Percentiles rank a stretch among this genome's conserved stretches.
These are phyloP conservation scores for Rhizophora apiculata DNA, from an alignment of 345 rosid genomes.

Conservation along the genomic window DNA sequence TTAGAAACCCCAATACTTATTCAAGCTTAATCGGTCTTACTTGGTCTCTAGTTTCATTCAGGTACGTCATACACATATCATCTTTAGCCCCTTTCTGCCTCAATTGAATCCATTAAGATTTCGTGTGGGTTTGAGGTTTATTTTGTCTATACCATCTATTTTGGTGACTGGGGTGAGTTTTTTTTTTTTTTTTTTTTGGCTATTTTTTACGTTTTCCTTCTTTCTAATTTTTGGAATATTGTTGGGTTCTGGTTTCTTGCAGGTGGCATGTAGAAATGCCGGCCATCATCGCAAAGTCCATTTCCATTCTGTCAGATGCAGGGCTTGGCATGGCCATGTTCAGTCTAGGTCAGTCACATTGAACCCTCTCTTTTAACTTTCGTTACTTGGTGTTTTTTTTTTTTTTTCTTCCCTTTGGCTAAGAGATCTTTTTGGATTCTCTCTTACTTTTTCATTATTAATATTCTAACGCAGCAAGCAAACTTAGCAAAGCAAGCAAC, in stretches of 20 bases:
- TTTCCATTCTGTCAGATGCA: slow-evolving; percentile 98
- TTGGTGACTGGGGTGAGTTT: slow-evolving; percentile 10
- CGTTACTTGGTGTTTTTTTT: not conserved
- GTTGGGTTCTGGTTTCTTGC: slow-evolving; percentile 15
- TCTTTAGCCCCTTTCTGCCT: slow-evolving; percentile 10
- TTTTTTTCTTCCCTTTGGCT: not conserved
- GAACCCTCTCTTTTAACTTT: not conserved
- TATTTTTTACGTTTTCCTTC: not conserved
- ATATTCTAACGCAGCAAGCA: slow-evolving; percentile 31
- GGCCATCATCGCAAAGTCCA: slow-evolving; percentile 88
- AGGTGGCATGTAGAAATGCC: slow-evolving; percentile 98
- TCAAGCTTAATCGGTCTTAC: slow-evolving; percentile 90
- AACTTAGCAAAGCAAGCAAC: slow-evolving; percentile 9
- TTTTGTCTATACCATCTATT: not conserved
- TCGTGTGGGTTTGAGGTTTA: not conserved
- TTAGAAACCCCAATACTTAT: slow-evolving; percentile 96
- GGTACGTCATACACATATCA: slow-evolving; percentile 30
- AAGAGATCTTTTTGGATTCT: slow-evolving; percentile 16
- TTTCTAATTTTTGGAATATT: not conserved
- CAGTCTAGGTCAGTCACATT: slow-evolving; percentile 88
- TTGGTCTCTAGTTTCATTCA: slow-evolving; percentile 91
- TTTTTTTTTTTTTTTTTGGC: not conserved
- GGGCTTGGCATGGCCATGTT: slow-evolving; percentile 99
- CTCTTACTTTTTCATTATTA: slow-evolving; percentile 33
- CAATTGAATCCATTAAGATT: slow-evolving; percentile 7